Evolutionary conservation across 129 eudicot genomes (phyloP).

Genomic region (Pseudognaphalium luteoalbum): DNA sequence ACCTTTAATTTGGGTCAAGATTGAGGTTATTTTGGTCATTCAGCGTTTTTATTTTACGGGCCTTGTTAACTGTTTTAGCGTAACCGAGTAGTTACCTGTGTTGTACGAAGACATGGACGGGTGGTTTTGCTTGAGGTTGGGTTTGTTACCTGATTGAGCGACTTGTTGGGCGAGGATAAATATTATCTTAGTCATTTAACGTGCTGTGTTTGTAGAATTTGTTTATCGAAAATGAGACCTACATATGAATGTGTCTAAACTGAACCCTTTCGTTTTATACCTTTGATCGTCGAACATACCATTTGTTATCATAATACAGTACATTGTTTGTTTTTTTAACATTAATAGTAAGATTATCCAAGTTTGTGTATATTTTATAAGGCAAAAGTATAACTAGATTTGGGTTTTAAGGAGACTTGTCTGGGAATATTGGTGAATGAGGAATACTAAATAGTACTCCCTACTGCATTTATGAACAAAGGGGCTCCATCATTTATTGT

Average conservation of each 20-base stretch:
- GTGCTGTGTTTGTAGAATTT: neutral
- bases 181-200: neutral
- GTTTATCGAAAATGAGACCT: neutral
- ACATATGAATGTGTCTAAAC: neutral
- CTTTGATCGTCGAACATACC: no score
- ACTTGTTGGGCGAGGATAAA: neutral
- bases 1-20: neutral
- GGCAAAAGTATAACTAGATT: neutral
- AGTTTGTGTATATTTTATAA: neutral
- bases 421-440: slow-evolving; percentile 9
- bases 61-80: no score
- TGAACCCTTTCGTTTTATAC: neutral
- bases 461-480: neutral
- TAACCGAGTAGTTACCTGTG: no score
- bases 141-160: neutral
- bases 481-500: slow-evolving; percentile 25
- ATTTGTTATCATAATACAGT: neutral
- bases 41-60: neutral
- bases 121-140: neutral
- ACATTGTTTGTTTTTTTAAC: neutral
- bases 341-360: neutral
- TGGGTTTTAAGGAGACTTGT: slow-evolving; percentile 3
- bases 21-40: neutral
- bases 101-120: no score
- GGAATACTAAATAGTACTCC: neutral